Base-by-base conservation (phyloP, 1,284 basidiomycete genomes). In the Ganoderma lucidum region DNA sequence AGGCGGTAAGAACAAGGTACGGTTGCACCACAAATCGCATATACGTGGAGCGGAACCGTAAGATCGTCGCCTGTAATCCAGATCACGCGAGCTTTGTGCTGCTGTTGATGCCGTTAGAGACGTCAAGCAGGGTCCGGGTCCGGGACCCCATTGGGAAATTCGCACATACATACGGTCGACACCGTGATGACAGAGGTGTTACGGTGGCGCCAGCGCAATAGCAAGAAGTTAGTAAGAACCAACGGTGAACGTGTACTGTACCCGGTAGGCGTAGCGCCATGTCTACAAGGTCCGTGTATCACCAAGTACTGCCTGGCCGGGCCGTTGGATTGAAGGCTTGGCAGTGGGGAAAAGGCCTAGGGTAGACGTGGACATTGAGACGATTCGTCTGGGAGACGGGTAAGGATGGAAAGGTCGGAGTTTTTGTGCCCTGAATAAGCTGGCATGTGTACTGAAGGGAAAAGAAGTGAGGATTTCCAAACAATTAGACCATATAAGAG, bases 401-500 rank as follows among this genome's bases (percentile, higher is more conserved):
- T 32, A 59, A 41, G n/a, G 28, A 37, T 48, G 58, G 58, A 71
- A 66, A n/a, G 37, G 37, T 66, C 66, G 66, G 42, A 56, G 14
- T 17, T 58, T 48, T 42, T 51, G 45, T 5, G 17, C 65, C 71
- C 48, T 65, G 19, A 56, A 65, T 64, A 35, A 30, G 55, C 58
- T 64, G 65, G 35, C 32, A n/a, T 62, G 67, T 62, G 70, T 60
- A 64, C 62, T 68, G 59, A 65, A 8, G 58, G 44, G 42, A 64
- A n/a, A 62, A 65, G 67, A 67, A 63, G 65, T 59, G 30, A 67
- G 63, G 8, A 64, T 45, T 35, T 61, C 63, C 65, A 65, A 39
- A 60, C 30, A 55, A 73, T 73, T 66, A 64, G 66, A 48, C 70
- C 55, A 66, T 66, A 68, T 71, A 30, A 42, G 72, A 67, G 30